Base-by-base conservation (phyloP, 2,329 filamentous ascomycete genomes). In the Leptographium galeiforme region DNA sequence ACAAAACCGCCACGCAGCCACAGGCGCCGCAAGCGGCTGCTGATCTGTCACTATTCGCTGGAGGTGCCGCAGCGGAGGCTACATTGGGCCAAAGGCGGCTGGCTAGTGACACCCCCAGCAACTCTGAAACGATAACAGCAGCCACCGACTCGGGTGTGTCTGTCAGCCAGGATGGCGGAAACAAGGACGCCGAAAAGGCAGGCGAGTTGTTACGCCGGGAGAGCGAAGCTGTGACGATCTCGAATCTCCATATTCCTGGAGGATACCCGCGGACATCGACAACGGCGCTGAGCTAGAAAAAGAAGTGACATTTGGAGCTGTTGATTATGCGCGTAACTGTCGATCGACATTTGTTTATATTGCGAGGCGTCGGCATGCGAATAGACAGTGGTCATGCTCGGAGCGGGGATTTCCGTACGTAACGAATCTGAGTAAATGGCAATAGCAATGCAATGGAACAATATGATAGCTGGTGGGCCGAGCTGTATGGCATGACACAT, bases 201-300 rank as follows among this genome's bases (percentile, higher is more conserved):
- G 34, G 34, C 34, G n/a, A 18, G 12, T 8, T 53, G 13, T 46
- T 41, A 61, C 68, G 71, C 49, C 68, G 65, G 14, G 68, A 72
- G 48, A 73, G 75, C 58, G 51, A 50, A 14, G 70, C 73, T 8
- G 72, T 74, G 13, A 78, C 76, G 33, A 78, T 86, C 46, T 81
- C 80, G 53, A 76, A 83, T 61, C 67, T 88, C 50, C 82, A 85
- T 62, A 76, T 89, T 18, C 85, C 85, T 4, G 85, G 85, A 12
- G 75, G 83, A 59, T 89, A 33, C 50, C 58, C 55, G 2, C 48
- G 33, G 12, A 43, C 41, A 6, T 18, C 50, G n/a, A 33, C 19
- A 8, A 16, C 50, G 7, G 38, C 48, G 19, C 6, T 39, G 18
- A 32, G 19, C 12, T 40, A 38, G 16, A 8, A 4, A 14, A 25